These are phyloP conservation scores for Eucalyptus tenuipes DNA, from an alignment of 345 rosid species.

Conservation along the genomic window DNA sequence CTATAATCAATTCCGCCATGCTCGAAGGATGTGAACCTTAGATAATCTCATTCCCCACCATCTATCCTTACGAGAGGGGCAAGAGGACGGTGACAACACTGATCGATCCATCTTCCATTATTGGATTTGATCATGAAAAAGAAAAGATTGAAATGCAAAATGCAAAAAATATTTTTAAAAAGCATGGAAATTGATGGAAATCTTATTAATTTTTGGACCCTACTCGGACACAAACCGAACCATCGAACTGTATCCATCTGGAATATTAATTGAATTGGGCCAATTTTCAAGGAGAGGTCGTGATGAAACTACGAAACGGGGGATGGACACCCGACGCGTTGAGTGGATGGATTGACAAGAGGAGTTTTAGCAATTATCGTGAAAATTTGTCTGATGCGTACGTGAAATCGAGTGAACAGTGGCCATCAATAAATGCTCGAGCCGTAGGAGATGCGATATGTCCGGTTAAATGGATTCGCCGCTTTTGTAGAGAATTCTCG, in stretches of 20 bases:
- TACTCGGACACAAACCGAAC: not conserved
- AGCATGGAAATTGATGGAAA: not conserved
- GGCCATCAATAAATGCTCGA: not conserved
- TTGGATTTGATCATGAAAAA: not conserved
- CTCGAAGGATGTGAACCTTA: not conserved
- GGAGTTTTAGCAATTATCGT: not conserved
- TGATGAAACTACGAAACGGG: not conserved
- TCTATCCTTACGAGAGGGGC: not conserved
- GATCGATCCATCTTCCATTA: not conserved
- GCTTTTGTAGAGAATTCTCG: not conserved
- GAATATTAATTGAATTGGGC: conserved; percentile 6
- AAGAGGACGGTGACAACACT: not conserved
- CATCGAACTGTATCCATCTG: not conserved
- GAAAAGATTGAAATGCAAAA: not conserved
- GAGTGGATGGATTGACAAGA: not conserved
- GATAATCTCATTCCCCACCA: not conserved
- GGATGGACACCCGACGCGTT: not conserved
- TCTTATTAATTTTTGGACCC: not conserved
- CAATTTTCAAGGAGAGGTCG: not conserved
- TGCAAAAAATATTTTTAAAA: not conserved
- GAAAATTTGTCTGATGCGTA: not conserved
- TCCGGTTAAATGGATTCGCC: not conserved
- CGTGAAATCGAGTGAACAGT: not conserved
- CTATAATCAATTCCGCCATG: not conserved
- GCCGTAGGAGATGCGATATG: not conserved